Base-by-base conservation (phyloP, 2,329 filamentous ascomycete genomes). In the Beauveria varroae region DNA sequence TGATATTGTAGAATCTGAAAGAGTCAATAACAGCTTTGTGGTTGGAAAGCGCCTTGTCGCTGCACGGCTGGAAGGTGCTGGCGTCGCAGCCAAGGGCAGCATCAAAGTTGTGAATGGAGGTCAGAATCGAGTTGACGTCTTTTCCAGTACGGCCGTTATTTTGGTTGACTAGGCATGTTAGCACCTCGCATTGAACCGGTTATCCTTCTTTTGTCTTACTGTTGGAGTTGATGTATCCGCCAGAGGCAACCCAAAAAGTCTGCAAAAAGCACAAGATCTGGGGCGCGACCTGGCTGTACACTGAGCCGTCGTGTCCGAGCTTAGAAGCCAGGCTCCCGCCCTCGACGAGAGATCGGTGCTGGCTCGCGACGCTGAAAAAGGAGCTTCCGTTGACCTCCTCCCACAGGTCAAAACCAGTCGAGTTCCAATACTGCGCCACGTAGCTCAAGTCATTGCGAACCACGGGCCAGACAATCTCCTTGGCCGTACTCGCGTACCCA, bases 51-150 rank as follows among this genome's bases (percentile, higher is more conserved):
- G 87, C 85, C 60, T 76, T 78, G 63, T 85, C 78, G 30, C 86
- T 89, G 76, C 89, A 93, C 10, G 90, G 90, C 73, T 93, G 90
- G 77, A 93, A 93, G 3, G 89, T 91, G 3, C 78, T 76, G 53
- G 84, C 81, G 67, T 90, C 86, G 67, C 89, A 92, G 34, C 78
- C 79, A 1, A 83, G 82, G 7, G 77, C 73, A 1, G 87, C 83
- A 67, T 93, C 89, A 64, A 91, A 93, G 24, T 80, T 83, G 70
- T 86, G 84, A 65, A 89, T 89, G 4, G 84, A 83, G 3, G 77
- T 80, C 2, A 91, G 76, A 41, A 93, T 75, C 1, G 85, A 86
- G 73, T 91, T 92, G 58, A 83, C 83, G 67, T 93, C 90, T 64
- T 87, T 87, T 34, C 86, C 89, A 34, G 80, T 82, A 28, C 90